Conservation (phyloP, 2,329 filamentous ascomycete genomes). For the Aspergillus sp. region DNA sequence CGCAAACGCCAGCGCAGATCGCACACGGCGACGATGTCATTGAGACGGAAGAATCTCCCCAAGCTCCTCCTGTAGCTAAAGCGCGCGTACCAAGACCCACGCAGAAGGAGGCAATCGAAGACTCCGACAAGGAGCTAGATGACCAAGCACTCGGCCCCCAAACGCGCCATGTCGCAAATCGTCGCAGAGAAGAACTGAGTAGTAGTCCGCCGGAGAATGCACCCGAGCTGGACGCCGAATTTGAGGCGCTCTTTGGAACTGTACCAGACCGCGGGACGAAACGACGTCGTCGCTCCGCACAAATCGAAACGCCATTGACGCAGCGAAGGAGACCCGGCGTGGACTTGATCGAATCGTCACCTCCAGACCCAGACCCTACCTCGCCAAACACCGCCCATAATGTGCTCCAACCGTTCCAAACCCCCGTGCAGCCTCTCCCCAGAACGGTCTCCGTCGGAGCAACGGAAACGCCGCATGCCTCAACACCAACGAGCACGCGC, state of each 20-base stretch:
- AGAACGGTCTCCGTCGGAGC: conserved; percentile 6
- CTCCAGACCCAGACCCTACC: conserved; percentile 14
- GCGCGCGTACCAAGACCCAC: neutral
- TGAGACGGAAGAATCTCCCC: conserved; percentile 17
- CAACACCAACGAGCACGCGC: conserved; percentile 16
- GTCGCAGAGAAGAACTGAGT: conserved; percentile 10
- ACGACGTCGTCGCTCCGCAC: conserved; percentile 27
- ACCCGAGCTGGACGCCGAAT: conserved; percentile 19
- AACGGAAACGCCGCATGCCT: conserved; percentile 2
- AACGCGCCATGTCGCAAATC: conserved; percentile 1
- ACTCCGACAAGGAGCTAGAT: conserved; percentile 17
- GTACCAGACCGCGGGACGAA: conserved; percentile 29
- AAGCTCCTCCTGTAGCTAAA: conserved; percentile 11
- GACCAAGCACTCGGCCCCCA: neutral
- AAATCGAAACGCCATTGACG: conserved; percentile 4
- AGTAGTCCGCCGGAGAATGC: conserved; percentile 14
- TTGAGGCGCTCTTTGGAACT: conserved; percentile 30
- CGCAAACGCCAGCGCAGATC: conserved; percentile 17
- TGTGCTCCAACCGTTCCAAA: conserved; percentile 4
- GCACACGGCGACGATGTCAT: conserved; percentile 16
- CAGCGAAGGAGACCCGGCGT: conserved; percentile 5
- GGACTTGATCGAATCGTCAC: conserved; percentile 21
- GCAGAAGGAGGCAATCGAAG: conserved; percentile 23
- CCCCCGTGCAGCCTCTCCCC: conserved; percentile 6
- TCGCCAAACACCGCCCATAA: neutral